Percentiles rank a stretch among this genome's conserved stretches.
Evolutionary conservation across 495 filamentous ascomycete species (phyloP).

Genomic region (Choiromyces venosus): DNA sequence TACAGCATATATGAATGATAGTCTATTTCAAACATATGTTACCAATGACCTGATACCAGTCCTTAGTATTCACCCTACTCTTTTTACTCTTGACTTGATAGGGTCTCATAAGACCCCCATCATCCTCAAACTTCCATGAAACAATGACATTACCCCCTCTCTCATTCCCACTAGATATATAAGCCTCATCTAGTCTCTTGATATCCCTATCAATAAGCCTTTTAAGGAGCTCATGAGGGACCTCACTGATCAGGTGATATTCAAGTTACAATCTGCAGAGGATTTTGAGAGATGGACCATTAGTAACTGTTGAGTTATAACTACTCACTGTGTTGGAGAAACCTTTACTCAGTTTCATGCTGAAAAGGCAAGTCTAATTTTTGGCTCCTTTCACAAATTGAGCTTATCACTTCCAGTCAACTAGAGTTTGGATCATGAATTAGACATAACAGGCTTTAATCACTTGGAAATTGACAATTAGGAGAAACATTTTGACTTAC

Average conservation of each 20-base stretch:
- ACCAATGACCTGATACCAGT: background rate
- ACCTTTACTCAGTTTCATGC: slow-evolving; percentile 3
- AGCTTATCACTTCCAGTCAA: background rate
- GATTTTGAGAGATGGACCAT: too few species aligned
- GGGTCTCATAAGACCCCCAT: slow-evolving; percentile 5
- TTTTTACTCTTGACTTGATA: background rate
- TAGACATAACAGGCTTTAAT: too few species aligned
- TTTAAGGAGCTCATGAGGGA: background rate
- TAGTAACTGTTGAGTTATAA: too few species aligned
- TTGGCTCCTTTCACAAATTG: background rate
- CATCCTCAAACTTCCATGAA: background rate
- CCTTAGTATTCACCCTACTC: background rate
- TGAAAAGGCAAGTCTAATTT: background rate
- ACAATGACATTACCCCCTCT: slow-evolving; percentile 2
- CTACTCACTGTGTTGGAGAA: background rate
- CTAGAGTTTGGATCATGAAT: background rate
- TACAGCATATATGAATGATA: slow-evolving; percentile 7
- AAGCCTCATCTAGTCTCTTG: slow-evolving; percentile 1
- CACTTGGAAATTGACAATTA: too few species aligned
- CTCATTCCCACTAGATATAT: slow-evolving; percentile 10
- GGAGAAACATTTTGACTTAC: too few species aligned
- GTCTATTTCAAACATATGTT: slow-evolving; percentile 1
- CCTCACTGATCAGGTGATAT: background rate
- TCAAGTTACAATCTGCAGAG: too few species aligned
- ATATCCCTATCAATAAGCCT: slow-evolving; percentile 6